Evolutionary conservation across 2,329 filamentous ascomycete genomes (phyloP).

Genomic region (Mariannaea sp.): DNA sequence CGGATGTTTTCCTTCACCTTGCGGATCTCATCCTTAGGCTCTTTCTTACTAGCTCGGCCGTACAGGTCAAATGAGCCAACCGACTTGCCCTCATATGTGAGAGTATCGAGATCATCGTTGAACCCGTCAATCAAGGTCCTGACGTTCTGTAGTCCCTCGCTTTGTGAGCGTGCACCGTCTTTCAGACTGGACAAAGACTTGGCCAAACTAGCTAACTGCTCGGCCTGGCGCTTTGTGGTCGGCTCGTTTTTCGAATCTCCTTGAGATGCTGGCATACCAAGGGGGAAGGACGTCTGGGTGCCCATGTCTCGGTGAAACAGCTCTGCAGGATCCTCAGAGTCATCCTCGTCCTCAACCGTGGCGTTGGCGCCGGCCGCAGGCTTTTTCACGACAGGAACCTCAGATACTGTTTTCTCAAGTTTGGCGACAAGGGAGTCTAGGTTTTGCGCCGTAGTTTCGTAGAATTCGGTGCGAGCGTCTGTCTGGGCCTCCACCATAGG

Average conservation of each 20-base stretch:
- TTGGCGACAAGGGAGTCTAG: slow-evolving; percentile 53
- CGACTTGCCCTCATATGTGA: slow-evolving; percentile 53
- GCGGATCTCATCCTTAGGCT: slow-evolving; percentile 72
- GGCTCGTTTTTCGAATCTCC: slow-evolving; percentile 31
- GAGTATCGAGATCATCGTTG: slow-evolving; percentile 66
- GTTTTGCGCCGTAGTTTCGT: slow-evolving; percentile 52
- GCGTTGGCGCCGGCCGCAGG: slow-evolving; percentile 17
- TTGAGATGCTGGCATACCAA: slow-evolving; percentile 23
- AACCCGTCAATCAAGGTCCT: slow-evolving; percentile 62
- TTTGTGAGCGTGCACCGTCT: slow-evolving; percentile 50
- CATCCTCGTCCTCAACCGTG: slow-evolving; percentile 47
- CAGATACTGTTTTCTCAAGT: slow-evolving; percentile 64
- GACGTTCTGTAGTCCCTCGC: slow-evolving; percentile 56
- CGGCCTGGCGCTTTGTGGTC: slow-evolving; percentile 46
- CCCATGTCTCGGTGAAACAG: slow-evolving; percentile 82
- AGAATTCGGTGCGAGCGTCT: slow-evolving; percentile 58
- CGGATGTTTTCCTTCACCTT: slow-evolving; percentile 76
- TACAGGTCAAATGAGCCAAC: slow-evolving; percentile 49
- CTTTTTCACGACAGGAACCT: slow-evolving; percentile 53
- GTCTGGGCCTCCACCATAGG: slow-evolving; percentile 62
- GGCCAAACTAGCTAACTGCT: slow-evolving; percentile 50
- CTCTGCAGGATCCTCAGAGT: slow-evolving; percentile 70
- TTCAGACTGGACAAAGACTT: slow-evolving; percentile 50
- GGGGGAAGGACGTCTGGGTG: slow-evolving; percentile 69
- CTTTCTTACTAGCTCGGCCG: slow-evolving; percentile 50